These are phyloP conservation scores for Brettanomyces anomalus DNA, from an alignment of 805 yeast species.

Conservation along the genomic window DNA sequence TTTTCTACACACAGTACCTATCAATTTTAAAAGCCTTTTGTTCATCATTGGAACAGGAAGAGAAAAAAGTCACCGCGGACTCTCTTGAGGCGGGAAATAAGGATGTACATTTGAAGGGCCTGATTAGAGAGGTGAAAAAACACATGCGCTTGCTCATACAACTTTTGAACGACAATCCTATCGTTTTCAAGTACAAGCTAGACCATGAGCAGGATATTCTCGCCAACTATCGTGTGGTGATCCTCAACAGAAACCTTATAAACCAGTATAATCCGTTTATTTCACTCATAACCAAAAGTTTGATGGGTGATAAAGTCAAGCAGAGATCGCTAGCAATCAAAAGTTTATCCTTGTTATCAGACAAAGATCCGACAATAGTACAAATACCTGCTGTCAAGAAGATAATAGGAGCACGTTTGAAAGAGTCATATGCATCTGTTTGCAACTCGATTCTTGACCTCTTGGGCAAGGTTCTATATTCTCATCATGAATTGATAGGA, in stretches of 20 bases:
- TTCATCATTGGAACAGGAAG: background rate
- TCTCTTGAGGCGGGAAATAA: background rate
- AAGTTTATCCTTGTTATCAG: conserved; percentile 46
- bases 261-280: conserved; percentile 45
- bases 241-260: conserved; percentile 25
- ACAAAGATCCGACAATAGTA: conserved; percentile 43
- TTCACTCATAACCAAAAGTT: conserved; percentile 35
- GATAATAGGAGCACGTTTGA: conserved; percentile 42
- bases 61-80: background rate
- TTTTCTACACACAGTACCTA: conserved; percentile 6
- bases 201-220: background rate
- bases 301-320: conserved; percentile 42
- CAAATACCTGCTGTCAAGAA: conserved; percentile 39
- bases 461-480: conserved; percentile 37
- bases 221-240: conserved; percentile 15
- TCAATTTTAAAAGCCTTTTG: background rate
- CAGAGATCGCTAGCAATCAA: conserved; percentile 59
- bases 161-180: background rate
- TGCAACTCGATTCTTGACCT: conserved; percentile 71
- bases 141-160: background rate
- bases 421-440: conserved; percentile 60
- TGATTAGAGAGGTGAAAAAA: background rate
- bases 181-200: background rate
- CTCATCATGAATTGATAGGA: conserved; percentile 35
- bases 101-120: background rate